Percentiles rank a stretch among this genome's conserved stretches.
phyloP scores from a whole-genome alignment of 345 rosid genomes.

The Eucalyptus fibrosa region DNA sequence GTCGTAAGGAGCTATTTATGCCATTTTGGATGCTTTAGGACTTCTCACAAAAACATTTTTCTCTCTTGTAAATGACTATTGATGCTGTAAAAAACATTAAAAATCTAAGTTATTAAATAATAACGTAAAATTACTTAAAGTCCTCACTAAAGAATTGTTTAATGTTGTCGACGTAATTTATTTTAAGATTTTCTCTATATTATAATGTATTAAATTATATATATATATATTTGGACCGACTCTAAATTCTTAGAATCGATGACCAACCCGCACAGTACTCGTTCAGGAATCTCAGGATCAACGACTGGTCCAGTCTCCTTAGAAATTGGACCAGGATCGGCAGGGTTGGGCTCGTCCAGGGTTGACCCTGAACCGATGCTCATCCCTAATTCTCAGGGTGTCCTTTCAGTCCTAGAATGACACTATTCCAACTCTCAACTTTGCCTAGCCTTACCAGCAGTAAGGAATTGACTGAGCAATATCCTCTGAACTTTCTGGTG shows the following conservation, averaged over 20 bases:
- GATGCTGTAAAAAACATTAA: accelerated
- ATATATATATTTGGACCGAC: too few relatives aligned
- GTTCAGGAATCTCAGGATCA: accelerated
- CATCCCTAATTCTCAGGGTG: not conserved
- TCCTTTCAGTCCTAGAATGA: not conserved
- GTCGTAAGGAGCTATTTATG: accelerated
- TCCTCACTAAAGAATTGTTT: too few relatives aligned
- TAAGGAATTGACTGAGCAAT: not conserved
- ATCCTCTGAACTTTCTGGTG: not conserved
- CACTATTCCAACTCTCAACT: not conserved
- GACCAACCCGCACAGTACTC: too few relatives aligned
- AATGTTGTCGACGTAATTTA: too few relatives aligned
- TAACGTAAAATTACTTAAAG: accelerated
- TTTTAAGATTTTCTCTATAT: too few relatives aligned
- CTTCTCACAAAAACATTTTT: too few relatives aligned
- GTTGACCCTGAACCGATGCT: too few relatives aligned
- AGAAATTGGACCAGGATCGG: accelerated
- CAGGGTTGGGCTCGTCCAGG: accelerated
- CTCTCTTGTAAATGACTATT: too few relatives aligned
- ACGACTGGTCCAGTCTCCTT: accelerated
- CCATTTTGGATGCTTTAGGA: accelerated
- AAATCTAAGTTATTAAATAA: too few relatives aligned
- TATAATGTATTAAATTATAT: too few relatives aligned
- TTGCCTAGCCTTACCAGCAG: not conserved
- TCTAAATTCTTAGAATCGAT: too few relatives aligned